These are phyloP conservation scores for Saccharomyces pastorianus DNA, from an alignment of 1,139 yeast genomes.

Conservation along the genomic window DNA sequence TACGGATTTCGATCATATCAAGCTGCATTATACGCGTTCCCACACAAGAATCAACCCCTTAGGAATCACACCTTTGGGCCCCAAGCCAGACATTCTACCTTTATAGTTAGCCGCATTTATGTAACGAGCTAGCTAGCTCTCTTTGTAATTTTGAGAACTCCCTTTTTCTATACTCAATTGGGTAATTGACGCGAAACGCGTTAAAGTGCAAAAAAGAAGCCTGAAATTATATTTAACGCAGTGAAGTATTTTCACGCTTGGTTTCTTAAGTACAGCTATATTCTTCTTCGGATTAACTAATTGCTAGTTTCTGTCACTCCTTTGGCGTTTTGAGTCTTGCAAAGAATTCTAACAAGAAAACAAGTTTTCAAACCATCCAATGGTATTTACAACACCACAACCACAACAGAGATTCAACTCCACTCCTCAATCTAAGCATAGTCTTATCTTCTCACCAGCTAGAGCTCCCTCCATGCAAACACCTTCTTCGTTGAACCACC, in stretches of 20 bases:
- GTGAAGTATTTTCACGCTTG: neutral
- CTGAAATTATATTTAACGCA: neutral
- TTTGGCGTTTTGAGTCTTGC: neutral
- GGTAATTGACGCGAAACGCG: conserved; percentile 1
- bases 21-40: conserved; percentile 72
- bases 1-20: conserved; percentile 83
- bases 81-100: conserved; percentile 63
- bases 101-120: conserved; percentile 11
- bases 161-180: neutral
- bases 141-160: too few relatives aligned
- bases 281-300: neutral
- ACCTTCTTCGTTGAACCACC: neutral
- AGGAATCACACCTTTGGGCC: conserved; percentile 84
- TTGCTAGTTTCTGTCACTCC: neutral
- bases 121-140: neutral
- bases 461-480: neutral
- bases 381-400: neutral
- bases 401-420: neutral
- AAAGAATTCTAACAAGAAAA: neutral
- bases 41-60: conserved; percentile 74
- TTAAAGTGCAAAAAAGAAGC: neutral
- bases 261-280: neutral
- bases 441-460: neutral
- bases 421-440: neutral
- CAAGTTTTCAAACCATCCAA: neutral